Base-by-base conservation (phyloP, 148 eudicot genomes). In the Tetragonia tetragonoides region DNA sequence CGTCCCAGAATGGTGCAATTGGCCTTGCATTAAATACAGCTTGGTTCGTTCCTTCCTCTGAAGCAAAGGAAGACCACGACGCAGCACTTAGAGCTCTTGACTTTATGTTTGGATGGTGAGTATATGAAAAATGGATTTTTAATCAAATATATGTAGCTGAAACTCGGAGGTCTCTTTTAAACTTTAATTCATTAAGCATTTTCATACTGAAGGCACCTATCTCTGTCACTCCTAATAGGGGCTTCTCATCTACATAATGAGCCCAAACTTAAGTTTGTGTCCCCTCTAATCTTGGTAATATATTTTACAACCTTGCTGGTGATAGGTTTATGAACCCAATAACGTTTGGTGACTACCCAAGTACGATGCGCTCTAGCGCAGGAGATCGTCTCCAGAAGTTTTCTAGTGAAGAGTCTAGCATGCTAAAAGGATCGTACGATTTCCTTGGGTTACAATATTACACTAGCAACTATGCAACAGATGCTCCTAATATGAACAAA, bases 361-460 rank as follows among this genome's bases (percentile, higher is more conserved):
- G 12, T 44, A 68, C 75, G 10, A 83, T 83, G 86, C 78, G 75
- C 20, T 38, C 66, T 47, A 73, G 67, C 7, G 78, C 73, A 28
- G 78, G 86, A 49, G 49, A 10, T 12, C 83, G 81, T 20, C 63
- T 83, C 41, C 86, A 79, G 10, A 73, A 74, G 67, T 83, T 76
- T 37, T 67, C 86, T 51, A 11, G 5, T 11, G 81, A 46, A 21
- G 54, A 83, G 70, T 77, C 83, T 42, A n/a, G 40, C 14, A 72
- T 81, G 81, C 63, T 81, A 6, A 77, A 66, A 49, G 81, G 77
- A 37, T 92, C 93, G 3, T 83, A 70, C 42, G 97, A 92, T 86
- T 92, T 85, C 76, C 68, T 89, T 40, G 90, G 97, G 39, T 40
- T 92, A 63, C 89, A 92, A 76, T 88, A 89, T 79, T 90, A 90